Evolutionary conservation across 495 filamentous ascomycete genomes (phyloP), one percentile per base, ranked within the genome.

Genomic region (Podospora pseudopauciseta): DNA sequence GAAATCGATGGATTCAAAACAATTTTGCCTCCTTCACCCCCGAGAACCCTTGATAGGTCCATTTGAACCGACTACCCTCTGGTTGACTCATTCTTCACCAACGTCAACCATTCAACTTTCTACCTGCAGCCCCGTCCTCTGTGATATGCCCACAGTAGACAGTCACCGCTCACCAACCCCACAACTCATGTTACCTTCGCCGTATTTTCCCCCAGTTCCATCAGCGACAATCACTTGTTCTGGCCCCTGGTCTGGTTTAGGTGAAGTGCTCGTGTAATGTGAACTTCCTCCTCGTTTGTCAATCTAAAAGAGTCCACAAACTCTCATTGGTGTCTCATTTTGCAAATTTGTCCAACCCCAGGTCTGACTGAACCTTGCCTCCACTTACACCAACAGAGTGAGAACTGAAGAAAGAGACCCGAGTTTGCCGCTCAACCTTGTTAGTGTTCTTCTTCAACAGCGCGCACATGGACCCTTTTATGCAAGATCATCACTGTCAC

Each of bases 261-360:
- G 39, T 49, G 39, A 49, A 11, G 30, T 32, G 30, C 39, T 49
- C 2, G 39, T 49, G 39, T 16, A 49, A 49, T 49, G 39, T 49
- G 39, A 49, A 49, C 39, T 49, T 49, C 13, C 15, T 13, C 15
- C 39, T 49, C 39, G 39, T 49, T 49, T 13, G 39, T 49, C 13
- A 11, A 11, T 13, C 3, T 11, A 49, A 49, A 49, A 49, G 39
- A 16, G 39, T 49, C 39, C 39, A 49, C 39, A 49, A 49, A 49
- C 39, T 67, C 56, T 57, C 65, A 26, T 18, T 59, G 20, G 56
- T 66, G 64, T 66, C 49, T 56, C 64, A 30, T 16, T 49, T 11
- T 49, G 39, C 39, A 49, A 49, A 49, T 49, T 2, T 2, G 39
- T 49, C 39, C 39, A 49, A 49, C 39, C 39, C 39, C 39, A 49